These are phyloP conservation scores for Anthostomella pinea DNA, from an alignment of 2,329 filamentous ascomycete genomes.

Conservation along the genomic window DNA sequence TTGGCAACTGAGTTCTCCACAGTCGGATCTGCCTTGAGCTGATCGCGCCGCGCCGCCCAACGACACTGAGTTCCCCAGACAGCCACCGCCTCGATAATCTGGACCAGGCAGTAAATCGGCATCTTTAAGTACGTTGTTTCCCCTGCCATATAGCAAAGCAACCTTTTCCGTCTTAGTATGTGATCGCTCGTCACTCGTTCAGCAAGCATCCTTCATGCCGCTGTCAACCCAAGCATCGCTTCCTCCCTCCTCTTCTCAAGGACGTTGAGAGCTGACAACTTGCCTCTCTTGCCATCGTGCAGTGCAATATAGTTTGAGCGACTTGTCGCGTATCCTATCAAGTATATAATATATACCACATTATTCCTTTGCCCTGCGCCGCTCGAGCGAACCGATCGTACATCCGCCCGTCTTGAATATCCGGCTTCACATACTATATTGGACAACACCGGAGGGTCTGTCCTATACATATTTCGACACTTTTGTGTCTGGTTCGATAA, in stretches of 20 bases:
- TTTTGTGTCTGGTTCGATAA: too few relatives aligned
- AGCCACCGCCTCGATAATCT: too few relatives aligned
- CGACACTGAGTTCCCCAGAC: too few relatives aligned
- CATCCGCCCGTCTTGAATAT: constrained; percentile 5
- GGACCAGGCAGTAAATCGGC: too few relatives aligned
- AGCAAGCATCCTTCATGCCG: not conserved
- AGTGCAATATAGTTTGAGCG: constrained; percentile 8
- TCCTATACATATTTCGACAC: too few relatives aligned
- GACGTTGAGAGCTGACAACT: constrained; percentile 4
- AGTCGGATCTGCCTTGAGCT: too few relatives aligned
- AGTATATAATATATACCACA: constrained; percentile 17
- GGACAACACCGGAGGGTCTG: not conserved
- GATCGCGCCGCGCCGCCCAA: too few relatives aligned
- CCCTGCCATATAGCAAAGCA: too few relatives aligned
- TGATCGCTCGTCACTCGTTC: too few relatives aligned
- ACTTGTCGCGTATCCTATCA: constrained; percentile 12
- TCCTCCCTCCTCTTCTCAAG: constrained; percentile 3
- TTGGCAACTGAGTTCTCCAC: too few relatives aligned
- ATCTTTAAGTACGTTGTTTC: too few relatives aligned
- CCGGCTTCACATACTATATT: constrained; percentile 1
- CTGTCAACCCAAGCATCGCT: constrained; percentile 8
- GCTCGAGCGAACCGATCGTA: constrained; percentile 2
- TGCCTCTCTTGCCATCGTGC: constrained; percentile 12
- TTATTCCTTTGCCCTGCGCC: constrained; percentile 5
- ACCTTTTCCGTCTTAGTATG: too few relatives aligned